These are phyloP conservation scores for Helotiales sp. DNA, from an alignment of 2,329 filamentous ascomycete species.

Conservation along the genomic window DNA sequence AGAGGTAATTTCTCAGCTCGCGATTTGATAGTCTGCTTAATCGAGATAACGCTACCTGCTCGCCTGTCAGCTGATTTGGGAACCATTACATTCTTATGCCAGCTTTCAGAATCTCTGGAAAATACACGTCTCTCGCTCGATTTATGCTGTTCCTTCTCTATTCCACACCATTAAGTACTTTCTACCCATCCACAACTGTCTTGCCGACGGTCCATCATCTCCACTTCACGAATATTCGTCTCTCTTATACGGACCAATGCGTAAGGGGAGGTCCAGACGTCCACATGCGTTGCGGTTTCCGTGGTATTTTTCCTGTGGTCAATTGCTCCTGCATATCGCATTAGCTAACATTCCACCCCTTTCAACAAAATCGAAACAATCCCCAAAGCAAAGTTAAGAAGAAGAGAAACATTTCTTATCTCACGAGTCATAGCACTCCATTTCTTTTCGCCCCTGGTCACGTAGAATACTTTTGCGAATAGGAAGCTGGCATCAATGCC, in stretches of 20 bases:
- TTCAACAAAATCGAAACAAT: too few relatives aligned
- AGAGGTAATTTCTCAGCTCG: not conserved
- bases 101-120: too few relatives aligned
- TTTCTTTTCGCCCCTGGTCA: not conserved
- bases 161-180: too few relatives aligned
- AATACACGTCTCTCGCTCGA: too few relatives aligned
- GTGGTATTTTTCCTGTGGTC: not conserved
- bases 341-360: too few relatives aligned
- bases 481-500: not conserved
- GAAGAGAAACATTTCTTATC: not conserved
- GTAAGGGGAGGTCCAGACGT: not conserved
- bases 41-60: too few relatives aligned
- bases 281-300: not conserved
- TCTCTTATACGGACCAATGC: not conserved
- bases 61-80: not conserved
- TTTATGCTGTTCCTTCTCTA: too few relatives aligned
- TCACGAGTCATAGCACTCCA: not conserved
- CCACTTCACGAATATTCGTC: not conserved
- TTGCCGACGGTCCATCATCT: not conserved
- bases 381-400: too few relatives aligned
- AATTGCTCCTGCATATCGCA: not conserved
- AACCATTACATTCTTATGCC: not conserved
- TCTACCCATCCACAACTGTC: not conserved
- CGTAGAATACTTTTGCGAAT: not conserved
- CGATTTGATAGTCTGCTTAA: not conserved